Conservation (phyloP, 2,329 filamentous ascomycete genomes). For the Hypoxylon sp. region DNA sequence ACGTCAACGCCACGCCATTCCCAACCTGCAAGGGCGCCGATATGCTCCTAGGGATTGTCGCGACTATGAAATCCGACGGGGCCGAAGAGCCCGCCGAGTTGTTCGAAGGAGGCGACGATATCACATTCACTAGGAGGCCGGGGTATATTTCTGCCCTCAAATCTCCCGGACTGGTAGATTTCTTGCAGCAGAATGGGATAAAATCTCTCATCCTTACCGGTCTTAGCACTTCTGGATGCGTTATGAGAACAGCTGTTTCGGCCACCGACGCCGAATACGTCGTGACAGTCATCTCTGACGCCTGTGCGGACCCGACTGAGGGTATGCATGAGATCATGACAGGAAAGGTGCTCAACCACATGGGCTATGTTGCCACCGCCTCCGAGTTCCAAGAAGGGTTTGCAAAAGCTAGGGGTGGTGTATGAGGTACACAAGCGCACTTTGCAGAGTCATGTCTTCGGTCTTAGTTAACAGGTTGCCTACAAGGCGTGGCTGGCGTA, state of each 20-base stretch:
- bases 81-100: slow-evolving; percentile 8
- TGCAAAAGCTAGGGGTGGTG: neutral
- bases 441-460: neutral
- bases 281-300: slow-evolving; percentile 18
- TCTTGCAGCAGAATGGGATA: slow-evolving; percentile 10
- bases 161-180: slow-evolving; percentile 15
- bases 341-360: neutral
- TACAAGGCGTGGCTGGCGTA: no score
- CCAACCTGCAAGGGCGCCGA: slow-evolving; percentile 13
- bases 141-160: slow-evolving; percentile 18
- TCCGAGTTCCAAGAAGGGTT: slow-evolving; percentile 16
- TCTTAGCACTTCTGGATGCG: slow-evolving; percentile 20
- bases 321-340: slow-evolving; percentile 11
- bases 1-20: slow-evolving; percentile 7
- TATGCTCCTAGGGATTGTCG: neutral
- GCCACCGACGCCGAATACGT: slow-evolving; percentile 16
- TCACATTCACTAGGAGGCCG: slow-evolving; percentile 14
- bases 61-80: neutral
- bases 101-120: slow-evolving; percentile 1
- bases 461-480: neutral
- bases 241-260: slow-evolving; percentile 17
- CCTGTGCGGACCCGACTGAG: slow-evolving; percentile 9
- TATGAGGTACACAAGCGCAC: neutral
- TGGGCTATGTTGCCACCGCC: slow-evolving; percentile 9
- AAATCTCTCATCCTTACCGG: slow-evolving; percentile 13